Percentiles rank a stretch among this genome's conserved stretches.
Conservation (phyloP, 2,329 filamentous ascomycete species). For the Corinectria fuckeliana region DNA sequence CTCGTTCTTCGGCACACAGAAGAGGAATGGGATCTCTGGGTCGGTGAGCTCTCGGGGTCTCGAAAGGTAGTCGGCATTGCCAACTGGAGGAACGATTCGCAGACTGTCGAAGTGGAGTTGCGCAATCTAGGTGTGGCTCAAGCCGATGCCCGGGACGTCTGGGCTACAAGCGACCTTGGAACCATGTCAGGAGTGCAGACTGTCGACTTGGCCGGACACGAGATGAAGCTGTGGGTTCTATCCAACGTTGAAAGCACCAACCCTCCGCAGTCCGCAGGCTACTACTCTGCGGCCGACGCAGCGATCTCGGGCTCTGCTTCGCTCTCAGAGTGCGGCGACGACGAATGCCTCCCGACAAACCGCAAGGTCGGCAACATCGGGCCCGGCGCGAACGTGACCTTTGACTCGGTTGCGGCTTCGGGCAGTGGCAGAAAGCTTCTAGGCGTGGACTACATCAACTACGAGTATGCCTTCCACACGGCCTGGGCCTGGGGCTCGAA, state of each 20-base stretch:
- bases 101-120: slow-evolving; percentile 51
- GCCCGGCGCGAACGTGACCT: slow-evolving; percentile 43
- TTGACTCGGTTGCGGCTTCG: slow-evolving; percentile 41
- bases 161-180: slow-evolving; percentile 45
- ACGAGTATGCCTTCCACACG: slow-evolving; percentile 53
- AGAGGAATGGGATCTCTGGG: slow-evolving; percentile 59
- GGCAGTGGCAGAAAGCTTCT: slow-evolving; percentile 47
- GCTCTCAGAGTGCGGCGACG: slow-evolving; percentile 43
- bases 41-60: slow-evolving; percentile 52
- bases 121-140: slow-evolving; percentile 47
- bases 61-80: slow-evolving; percentile 53
- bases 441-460: slow-evolving; percentile 59
- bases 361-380: slow-evolving; percentile 51
- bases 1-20: slow-evolving; percentile 56
- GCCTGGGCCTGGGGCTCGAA: slow-evolving; percentile 53
- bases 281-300: slow-evolving; percentile 50
- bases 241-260: slow-evolving; percentile 40
- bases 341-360: slow-evolving; percentile 51
- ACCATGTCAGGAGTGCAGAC: slow-evolving; percentile 42
- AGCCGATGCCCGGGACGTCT: slow-evolving; percentile 49
- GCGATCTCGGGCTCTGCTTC: slow-evolving; percentile 45
- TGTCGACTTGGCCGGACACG: slow-evolving; percentile 46
- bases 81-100: slow-evolving; percentile 56
- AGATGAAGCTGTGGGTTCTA: slow-evolving; percentile 48
- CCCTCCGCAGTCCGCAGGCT: slow-evolving; percentile 36